Conservation (phyloP, 768 basidiomycete genomes). For the Hygrophorus pudorinus region DNA sequence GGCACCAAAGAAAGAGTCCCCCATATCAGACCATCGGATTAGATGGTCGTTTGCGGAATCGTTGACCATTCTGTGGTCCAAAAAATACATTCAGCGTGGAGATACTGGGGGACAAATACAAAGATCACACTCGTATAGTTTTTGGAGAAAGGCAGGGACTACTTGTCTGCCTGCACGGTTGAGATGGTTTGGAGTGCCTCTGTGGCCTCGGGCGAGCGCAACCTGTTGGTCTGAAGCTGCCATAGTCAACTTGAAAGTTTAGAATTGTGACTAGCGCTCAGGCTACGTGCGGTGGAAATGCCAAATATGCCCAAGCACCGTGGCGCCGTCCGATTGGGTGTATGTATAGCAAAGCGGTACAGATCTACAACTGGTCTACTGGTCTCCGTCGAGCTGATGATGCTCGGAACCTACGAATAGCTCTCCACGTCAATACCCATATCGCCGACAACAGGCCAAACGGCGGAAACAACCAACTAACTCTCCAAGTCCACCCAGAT, state of each 20-base stretch:
- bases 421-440: constrained; percentile 4
- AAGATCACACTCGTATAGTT: constrained; percentile 73
- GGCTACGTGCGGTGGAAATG: too few species aligned
- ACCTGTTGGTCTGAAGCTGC: constrained; percentile 50
- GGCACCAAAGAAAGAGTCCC: constrained; percentile 87
- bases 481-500: constrained; percentile 47
- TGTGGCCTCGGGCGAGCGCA: constrained; percentile 37
- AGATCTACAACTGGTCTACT: too few species aligned
- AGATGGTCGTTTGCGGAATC: constrained; percentile 74
- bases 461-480: constrained; percentile 17
- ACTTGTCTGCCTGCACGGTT: constrained; percentile 28
- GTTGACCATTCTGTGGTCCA: constrained; percentile 70
- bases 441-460: constrained; percentile 4
- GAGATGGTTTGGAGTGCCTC: constrained; percentile 18
- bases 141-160: constrained; percentile 81
- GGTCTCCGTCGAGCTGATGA: too few species aligned
- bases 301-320: too few species aligned
- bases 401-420: neutral
- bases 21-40: constrained; percentile 86
- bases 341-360: too few species aligned
- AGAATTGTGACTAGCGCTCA: too few species aligned
- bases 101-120: constrained; percentile 7
- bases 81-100: neutral
- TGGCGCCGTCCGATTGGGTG: too few species aligned
- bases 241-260: neutral